These are phyloP conservation scores for Saccharomycopsis malanga DNA, from an alignment of 805 yeast species.

Conservation along the genomic window DNA sequence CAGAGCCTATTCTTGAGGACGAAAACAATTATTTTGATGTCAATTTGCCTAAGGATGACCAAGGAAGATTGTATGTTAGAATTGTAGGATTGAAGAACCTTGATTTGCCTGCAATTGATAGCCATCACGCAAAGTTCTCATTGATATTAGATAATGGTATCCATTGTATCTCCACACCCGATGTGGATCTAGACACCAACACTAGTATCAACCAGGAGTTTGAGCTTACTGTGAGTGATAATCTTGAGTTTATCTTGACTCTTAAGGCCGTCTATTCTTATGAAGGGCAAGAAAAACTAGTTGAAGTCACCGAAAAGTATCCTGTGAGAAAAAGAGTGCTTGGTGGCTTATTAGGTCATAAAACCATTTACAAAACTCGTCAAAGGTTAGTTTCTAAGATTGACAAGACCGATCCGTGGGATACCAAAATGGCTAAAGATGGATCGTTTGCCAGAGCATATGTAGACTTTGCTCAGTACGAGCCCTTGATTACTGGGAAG, in stretches of 20 bases:
- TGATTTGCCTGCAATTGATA: constrained; percentile 37
- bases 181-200: constrained; percentile 29
- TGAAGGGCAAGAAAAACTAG: constrained; percentile 39
- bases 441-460: constrained; percentile 86
- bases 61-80: constrained; percentile 38
- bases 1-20: constrained; percentile 20
- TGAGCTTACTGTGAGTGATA: constrained; percentile 59
- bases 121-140: constrained; percentile 40
- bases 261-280: constrained; percentile 56
- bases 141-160: constrained; percentile 68
- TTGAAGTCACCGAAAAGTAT: constrained; percentile 54
- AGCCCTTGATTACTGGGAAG: constrained; percentile 47
- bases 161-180: constrained; percentile 65
- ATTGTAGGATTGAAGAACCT: constrained; percentile 42
- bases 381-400: constrained; percentile 45
- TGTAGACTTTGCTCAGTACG: constrained; percentile 53
- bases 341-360: constrained; percentile 39
- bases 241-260: constrained; percentile 62
- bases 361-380: constrained; percentile 32
- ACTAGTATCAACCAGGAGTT: constrained; percentile 61
- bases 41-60: constrained; percentile 35
- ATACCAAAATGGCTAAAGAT: constrained; percentile 61
- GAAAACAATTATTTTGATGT: constrained; percentile 11
- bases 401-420: constrained; percentile 51
- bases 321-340: constrained; percentile 39